These are phyloP conservation scores for Auricularia auricula-judae DNA, from an alignment of 768 basidiomycete species.

Conservation along the genomic window DNA sequence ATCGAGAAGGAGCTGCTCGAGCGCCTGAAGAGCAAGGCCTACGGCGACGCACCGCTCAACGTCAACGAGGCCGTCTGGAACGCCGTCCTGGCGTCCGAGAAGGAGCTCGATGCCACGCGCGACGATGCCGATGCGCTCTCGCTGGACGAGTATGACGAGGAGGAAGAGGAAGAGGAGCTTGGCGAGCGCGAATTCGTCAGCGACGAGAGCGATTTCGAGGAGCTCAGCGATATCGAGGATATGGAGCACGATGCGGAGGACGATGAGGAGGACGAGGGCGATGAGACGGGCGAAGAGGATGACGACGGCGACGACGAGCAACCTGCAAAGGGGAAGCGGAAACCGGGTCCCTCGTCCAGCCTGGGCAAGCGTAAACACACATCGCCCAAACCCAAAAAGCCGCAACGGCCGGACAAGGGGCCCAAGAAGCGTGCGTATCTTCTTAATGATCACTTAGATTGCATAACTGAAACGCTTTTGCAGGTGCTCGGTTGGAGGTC, in stretches of 20 bases:
- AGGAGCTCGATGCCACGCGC: conserved; percentile 37
- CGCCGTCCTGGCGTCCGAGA: conserved; percentile 76
- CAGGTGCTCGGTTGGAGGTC: conserved; percentile 78
- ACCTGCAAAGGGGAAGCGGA: conserved; percentile 1
- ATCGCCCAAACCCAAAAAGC: conserved; percentile 28
- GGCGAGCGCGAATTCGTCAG: conserved; percentile 63
- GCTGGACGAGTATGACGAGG: conserved; percentile 37
- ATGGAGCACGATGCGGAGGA: conserved; percentile 23
- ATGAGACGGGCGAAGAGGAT: conserved; percentile 31
- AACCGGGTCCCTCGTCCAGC: conserved; percentile 26
- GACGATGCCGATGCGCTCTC: conserved; percentile 48
- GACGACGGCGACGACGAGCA: conserved; percentile 29
- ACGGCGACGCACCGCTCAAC: conserved; percentile 94
- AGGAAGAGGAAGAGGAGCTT: conserved; percentile 50
- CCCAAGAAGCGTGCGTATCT: conserved; percentile 37
- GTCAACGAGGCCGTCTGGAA: conserved; percentile 97
- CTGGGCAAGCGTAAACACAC: conserved; percentile 64
- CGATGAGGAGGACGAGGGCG: conserved; percentile 31
- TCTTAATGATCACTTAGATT: conserved; percentile 1
- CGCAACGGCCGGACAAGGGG: conserved; percentile 48
- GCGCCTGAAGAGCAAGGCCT: conserved; percentile 90
- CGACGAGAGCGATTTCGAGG: conserved; percentile 55
- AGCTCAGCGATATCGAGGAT: conserved; percentile 31
- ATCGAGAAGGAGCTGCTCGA: conserved; percentile 96
- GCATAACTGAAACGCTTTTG: conserved; percentile 21